These are phyloP conservation scores for Colletotrichum lentis DNA, from an alignment of 2,329 filamentous ascomycete genomes.

Conservation along the genomic window DNA sequence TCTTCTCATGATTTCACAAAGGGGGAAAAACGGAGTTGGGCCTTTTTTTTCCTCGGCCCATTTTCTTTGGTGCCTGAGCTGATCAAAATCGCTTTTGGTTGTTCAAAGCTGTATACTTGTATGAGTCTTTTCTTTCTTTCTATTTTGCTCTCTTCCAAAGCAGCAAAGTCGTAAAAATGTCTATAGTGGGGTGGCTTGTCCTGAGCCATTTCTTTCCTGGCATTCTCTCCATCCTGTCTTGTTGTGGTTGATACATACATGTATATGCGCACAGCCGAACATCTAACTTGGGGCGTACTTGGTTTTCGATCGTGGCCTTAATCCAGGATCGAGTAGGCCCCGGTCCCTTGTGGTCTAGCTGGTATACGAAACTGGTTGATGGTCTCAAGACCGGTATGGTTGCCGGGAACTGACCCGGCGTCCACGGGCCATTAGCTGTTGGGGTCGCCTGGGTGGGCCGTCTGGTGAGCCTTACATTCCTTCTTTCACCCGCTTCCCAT, in stretches of 20 bases:
- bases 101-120: slow-evolving; percentile 1
- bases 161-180: neutral
- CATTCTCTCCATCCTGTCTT: neutral
- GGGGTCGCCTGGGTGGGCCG: neutral
- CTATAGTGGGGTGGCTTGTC: neutral
- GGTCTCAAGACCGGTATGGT: neutral
- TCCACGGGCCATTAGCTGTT: neutral
- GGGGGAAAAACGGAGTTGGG: slow-evolving; percentile 6
- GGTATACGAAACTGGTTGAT: too few species aligned
- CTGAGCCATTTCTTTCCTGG: neutral
- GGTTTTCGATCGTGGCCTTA: neutral
- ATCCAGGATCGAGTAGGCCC: neutral
- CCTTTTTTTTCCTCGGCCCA: too few species aligned
- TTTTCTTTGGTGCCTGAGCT: neutral
- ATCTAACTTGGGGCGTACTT: too few species aligned
- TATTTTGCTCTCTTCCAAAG: neutral
- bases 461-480: neutral
- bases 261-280: neutral
- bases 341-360: accelerated
- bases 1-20: slow-evolving; percentile 7
- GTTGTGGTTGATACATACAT: too few species aligned
- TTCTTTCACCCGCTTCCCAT: neutral
- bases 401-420: neutral
- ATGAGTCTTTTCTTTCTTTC: neutral
- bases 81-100: neutral